Conservation (phyloP, 768 basidiomycete genomes). For the Naganishia onofrii region DNA sequence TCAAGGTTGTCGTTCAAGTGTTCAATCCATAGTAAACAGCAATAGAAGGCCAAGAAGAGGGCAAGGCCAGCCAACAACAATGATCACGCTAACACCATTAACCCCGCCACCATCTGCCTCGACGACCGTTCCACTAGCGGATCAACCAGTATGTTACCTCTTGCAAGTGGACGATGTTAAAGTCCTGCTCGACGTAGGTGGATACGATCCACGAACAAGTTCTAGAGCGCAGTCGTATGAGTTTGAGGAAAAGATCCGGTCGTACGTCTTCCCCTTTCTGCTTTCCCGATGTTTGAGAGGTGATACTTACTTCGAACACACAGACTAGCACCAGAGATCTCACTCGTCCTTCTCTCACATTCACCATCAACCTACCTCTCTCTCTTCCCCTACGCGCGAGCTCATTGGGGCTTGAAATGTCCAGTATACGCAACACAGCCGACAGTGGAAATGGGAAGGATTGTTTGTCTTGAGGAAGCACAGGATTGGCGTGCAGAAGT, state of each 20-base stretch:
- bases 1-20: no score
- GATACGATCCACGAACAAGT: slow-evolving; percentile 52
- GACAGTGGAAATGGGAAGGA: slow-evolving; percentile 90
- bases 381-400: slow-evolving; percentile 86
- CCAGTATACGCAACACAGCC: slow-evolving; percentile 92
- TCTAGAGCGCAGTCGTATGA: slow-evolving; percentile 37
- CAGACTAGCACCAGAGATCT: slow-evolving; percentile 75
- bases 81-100: slow-evolving; percentile 94
- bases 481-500: slow-evolving; percentile 62
- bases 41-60: no score
- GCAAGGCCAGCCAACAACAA: slow-evolving; percentile 45
- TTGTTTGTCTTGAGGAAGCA: slow-evolving; percentile 83
- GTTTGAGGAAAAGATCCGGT: slow-evolving; percentile 49
- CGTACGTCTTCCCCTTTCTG: slow-evolving; percentile 37
- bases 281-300: neutral
- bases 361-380: slow-evolving; percentile 86
- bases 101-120: slow-evolving; percentile 58
- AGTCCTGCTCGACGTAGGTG: slow-evolving; percentile 92
- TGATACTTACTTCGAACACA: neutral
- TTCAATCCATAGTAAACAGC: no score
- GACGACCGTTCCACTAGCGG: slow-evolving; percentile 62
- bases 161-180: slow-evolving; percentile 90
- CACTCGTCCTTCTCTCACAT: slow-evolving; percentile 90
- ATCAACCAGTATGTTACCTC: slow-evolving; percentile 65
- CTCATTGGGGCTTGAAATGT: slow-evolving; percentile 80